phyloP scores from a whole-genome alignment of 306 rosid species.

The Prinsepia uniflora region DNA sequence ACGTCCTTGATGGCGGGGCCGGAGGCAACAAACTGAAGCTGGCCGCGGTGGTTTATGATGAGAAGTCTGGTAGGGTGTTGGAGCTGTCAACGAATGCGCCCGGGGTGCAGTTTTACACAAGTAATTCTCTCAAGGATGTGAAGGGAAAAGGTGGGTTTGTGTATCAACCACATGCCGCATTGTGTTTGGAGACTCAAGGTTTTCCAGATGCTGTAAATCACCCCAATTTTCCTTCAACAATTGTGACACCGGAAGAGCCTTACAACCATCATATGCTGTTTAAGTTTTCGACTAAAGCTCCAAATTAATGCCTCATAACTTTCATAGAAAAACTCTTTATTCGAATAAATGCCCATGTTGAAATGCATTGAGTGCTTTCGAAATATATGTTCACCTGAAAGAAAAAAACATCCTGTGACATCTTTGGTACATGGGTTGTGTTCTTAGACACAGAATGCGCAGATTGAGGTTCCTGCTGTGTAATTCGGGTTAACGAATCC shows the following conservation, averaged over 20 bases:
- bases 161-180: slow-evolving; percentile 45
- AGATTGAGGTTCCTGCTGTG: slow-evolving; percentile 46
- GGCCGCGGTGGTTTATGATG: slow-evolving; percentile 54
- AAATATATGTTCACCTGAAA: no score
- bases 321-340: no score
- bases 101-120: slow-evolving; percentile 77
- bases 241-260: slow-evolving; percentile 52
- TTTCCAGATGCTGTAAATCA: slow-evolving; percentile 74
- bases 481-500: slow-evolving; percentile 27
- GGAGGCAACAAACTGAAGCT: slow-evolving; percentile 27
- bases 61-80: slow-evolving; percentile 61
- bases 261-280: slow-evolving; percentile 52
- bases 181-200: slow-evolving; percentile 72
- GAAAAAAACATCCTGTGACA: neutral
- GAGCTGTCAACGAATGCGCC: slow-evolving; percentile 62
- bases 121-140: slow-evolving; percentile 43
- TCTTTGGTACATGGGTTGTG: neutral
- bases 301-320: no score
- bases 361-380: no score
- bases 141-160: slow-evolving; percentile 68
- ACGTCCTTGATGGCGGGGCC: slow-evolving; percentile 52
- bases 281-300: slow-evolving; percentile 40
- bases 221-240: slow-evolving; percentile 70
- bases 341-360: no score
- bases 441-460: slow-evolving; percentile 38